Evolutionary conservation across 345 rosid genomes (phyloP).

Genomic region (Anastatica hierochuntica): DNA sequence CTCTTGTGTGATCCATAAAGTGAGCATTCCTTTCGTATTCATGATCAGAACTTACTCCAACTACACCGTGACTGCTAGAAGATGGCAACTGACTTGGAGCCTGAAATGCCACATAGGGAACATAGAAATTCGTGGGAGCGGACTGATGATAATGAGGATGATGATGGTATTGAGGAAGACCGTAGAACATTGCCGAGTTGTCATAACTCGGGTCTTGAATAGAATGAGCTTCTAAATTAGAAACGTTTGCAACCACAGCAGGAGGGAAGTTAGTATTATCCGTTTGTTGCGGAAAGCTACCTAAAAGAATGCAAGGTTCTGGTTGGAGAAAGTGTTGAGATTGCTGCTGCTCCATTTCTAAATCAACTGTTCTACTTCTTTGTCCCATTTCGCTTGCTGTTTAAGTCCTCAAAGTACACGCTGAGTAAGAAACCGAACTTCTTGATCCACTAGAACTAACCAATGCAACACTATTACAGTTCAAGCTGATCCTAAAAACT

Average conservation of each 20-base stretch:
- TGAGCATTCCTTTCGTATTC: conserved; percentile 38
- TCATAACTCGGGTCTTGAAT: conserved; percentile 37
- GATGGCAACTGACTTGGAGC: conserved; percentile 52
- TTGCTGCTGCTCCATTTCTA: conserved; percentile 57
- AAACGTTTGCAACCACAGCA: too few species aligned
- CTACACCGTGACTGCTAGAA: conserved; percentile 45
- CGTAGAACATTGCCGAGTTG: conserved; percentile 37
- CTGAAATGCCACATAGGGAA: conserved; percentile 45
- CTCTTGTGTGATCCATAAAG: conserved; percentile 50
- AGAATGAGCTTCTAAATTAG: conserved; percentile 41
- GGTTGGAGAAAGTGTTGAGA: too few species aligned
- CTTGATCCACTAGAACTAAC: too few species aligned
- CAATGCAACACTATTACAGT: too few species aligned
- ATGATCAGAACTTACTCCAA: conserved; percentile 49
- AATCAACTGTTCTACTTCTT: conserved; percentile 46
- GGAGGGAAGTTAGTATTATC: conserved; percentile 34
- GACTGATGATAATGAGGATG: conserved; percentile 33
- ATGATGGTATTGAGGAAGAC: conserved; percentile 46
- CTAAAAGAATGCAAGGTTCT: conserved; percentile 44
- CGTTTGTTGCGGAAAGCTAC: conserved; percentile 38
- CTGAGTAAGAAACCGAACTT: not conserved
- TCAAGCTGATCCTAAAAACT: not conserved
- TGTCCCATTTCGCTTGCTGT: conserved; percentile 54
- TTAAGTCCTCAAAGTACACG: conserved; percentile 24
- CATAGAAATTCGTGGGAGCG: conserved; percentile 36